These are phyloP conservation scores for Fragaria vesca DNA, from an alignment of 306 rosid genomes.

Conservation along the genomic window DNA sequence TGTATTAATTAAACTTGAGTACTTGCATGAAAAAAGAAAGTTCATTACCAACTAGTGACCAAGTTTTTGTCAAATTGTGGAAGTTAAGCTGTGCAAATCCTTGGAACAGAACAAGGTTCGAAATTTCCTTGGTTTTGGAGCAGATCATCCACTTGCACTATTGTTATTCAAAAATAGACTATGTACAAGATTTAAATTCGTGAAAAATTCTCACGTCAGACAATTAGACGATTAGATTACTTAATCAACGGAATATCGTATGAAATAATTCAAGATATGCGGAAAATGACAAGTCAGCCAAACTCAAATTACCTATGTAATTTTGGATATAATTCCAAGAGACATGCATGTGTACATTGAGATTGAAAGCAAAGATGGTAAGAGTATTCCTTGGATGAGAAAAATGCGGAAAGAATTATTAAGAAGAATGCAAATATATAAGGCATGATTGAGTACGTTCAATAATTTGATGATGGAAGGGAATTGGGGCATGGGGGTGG, in stretches of 20 bases:
- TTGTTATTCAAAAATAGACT: not conserved
- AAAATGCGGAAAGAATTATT: not conserved
- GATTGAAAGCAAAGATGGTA: not conserved
- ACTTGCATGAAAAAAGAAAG: not conserved
- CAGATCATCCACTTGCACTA: not conserved
- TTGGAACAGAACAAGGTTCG: not conserved
- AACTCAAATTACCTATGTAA: not conserved
- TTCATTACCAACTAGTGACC: not conserved
- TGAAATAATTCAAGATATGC: too few relatives aligned
- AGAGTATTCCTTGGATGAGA: not conserved
- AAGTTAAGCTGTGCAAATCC: not conserved
- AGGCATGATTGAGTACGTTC: slow-evolving; percentile 26
- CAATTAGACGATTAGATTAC: not conserved
- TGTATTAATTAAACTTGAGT: not conserved
- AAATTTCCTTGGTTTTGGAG: not conserved
- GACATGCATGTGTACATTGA: not conserved
- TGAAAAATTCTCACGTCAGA: not conserved
- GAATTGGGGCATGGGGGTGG: slow-evolving; percentile 14
- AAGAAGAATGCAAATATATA: not conserved
- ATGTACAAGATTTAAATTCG: not conserved
- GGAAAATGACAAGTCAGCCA: not conserved
- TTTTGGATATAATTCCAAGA: not conserved
- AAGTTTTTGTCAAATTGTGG: not conserved
- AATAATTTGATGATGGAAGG: slow-evolving; percentile 26
- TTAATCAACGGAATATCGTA: too few relatives aligned